phyloP scores from a whole-genome alignment of 495 filamentous ascomycete species.

The Lepidopterella palustris region DNA sequence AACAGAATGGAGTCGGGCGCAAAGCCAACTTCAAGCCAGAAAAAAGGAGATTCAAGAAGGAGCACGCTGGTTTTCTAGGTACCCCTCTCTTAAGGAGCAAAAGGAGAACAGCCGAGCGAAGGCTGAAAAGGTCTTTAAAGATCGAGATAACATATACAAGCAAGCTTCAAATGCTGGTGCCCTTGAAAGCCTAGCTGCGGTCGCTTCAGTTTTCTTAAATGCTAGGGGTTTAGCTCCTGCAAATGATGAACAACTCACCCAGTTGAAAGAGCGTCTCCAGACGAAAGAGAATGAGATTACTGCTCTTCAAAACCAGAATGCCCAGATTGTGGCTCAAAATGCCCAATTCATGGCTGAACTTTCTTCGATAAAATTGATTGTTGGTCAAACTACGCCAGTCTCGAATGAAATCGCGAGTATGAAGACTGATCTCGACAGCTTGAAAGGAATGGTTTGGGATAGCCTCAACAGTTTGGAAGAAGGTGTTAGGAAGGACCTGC shows the following conservation, averaged over 20 bases:
- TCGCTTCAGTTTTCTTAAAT: too few relatives aligned
- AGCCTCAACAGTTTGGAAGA: too few relatives aligned
- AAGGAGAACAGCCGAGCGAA: not conserved
- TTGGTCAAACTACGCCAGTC: too few relatives aligned
- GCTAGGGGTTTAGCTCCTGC: not conserved
- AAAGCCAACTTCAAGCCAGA: not conserved
- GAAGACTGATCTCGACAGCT: too few relatives aligned
- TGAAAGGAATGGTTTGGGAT: too few relatives aligned
- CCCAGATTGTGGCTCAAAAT: too few relatives aligned
- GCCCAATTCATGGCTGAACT: too few relatives aligned
- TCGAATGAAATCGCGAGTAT: too few relatives aligned
- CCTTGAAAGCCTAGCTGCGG: not conserved
- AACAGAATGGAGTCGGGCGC: not conserved
- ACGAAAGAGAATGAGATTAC: not conserved
- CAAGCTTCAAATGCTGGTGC: not conserved
- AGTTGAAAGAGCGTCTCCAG: not conserved
- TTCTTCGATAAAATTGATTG: too few relatives aligned
- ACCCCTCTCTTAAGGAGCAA: not conserved
- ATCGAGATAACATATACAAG: not conserved
- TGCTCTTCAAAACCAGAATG: not conserved
- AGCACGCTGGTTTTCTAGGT: not conserved
- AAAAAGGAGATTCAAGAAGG: not conserved
- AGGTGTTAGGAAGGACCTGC: too few relatives aligned
- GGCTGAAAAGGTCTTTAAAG: not conserved
- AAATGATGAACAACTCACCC: not conserved